Conservation (phyloP, 768 basidiomycete species). For the Auriscalpium orientale region DNA sequence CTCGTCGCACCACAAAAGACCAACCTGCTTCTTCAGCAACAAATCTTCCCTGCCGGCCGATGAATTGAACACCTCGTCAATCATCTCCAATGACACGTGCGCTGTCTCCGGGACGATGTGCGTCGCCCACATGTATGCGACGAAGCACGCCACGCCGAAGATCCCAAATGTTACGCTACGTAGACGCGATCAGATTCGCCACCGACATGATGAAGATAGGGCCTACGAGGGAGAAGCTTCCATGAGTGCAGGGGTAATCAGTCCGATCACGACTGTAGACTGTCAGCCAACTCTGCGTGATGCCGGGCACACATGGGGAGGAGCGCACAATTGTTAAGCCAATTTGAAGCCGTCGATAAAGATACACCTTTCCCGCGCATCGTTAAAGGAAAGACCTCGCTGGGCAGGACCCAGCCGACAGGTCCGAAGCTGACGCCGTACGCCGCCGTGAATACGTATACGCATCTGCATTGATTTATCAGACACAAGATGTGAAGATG, state of each 20-base stretch:
- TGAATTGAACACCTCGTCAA: conserved; percentile 60
- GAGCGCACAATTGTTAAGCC: conserved; percentile 65
- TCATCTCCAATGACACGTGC: conserved; percentile 67
- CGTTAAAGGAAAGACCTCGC: conserved; percentile 75
- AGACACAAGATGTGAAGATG: not conserved
- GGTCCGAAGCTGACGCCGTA: conserved; percentile 78
- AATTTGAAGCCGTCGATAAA: conserved; percentile 78
- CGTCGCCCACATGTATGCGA: conserved; percentile 67
- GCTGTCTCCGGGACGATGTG: conserved; percentile 70
- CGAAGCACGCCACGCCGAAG: conserved; percentile 57
- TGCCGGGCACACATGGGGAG: not conserved
- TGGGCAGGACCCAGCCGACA: conserved; percentile 77
- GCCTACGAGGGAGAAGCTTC: conserved; percentile 50
- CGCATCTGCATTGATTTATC: conserved; percentile 25
- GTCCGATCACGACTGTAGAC: conserved; percentile 59
- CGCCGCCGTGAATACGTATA: conserved; percentile 69
- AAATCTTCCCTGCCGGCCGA: conserved; percentile 50
- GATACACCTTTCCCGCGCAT: conserved; percentile 79
- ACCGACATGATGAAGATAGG: not conserved
- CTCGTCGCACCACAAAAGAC: not conserved
- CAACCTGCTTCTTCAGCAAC: conserved; percentile 45
- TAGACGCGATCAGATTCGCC: not conserved
- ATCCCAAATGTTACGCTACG: conserved; percentile 58
- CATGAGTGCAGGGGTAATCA: conserved; percentile 63
- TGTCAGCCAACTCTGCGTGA: not conserved